A percentile compares a stretch with the other conserved stretches of the same genome.
Evolutionary conservation across 768 basidiomycete genomes (phyloP).

Genomic region (Mycena sanguinolenta): DNA sequence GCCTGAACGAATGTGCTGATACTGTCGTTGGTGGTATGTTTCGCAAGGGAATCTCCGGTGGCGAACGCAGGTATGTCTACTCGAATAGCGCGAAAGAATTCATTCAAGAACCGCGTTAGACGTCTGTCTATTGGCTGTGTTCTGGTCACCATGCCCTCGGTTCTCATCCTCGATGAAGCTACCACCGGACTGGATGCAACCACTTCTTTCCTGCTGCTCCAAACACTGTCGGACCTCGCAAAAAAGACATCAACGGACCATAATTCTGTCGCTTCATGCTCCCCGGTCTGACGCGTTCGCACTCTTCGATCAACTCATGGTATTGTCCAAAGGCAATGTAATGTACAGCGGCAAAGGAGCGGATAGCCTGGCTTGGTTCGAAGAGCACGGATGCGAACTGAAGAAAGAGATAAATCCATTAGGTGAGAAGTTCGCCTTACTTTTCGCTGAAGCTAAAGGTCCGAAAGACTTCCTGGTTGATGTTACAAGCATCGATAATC

Average conservation of each 20-base stretch:
- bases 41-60: constrained; percentile 63
- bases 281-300: constrained; percentile 60
- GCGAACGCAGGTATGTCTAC: constrained; percentile 49
- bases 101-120: constrained; percentile 30
- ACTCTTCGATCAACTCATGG: constrained; percentile 59
- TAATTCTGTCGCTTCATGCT: constrained; percentile 62
- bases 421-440: constrained; percentile 26
- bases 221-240: constrained; percentile 47
- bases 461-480: constrained; percentile 54
- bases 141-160: constrained; percentile 57
- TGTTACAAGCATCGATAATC: constrained; percentile 51
- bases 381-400: constrained; percentile 45
- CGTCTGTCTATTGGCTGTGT: constrained; percentile 59
- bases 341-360: constrained; percentile 54
- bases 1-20: constrained; percentile 56
- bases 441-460: constrained; percentile 41
- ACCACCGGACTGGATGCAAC: constrained; percentile 39
- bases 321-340: constrained; percentile 57
- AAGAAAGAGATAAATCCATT: constrained; percentile 57
- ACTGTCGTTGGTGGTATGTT: constrained; percentile 58
- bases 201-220: constrained; percentile 47
- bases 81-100: neutral
- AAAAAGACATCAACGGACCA: constrained; percentile 48
- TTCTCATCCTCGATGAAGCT: constrained; percentile 61
- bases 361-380: constrained; percentile 53